These are phyloP conservation scores for Biscogniauxia mediterranea DNA, from an alignment of 2,329 filamentous ascomycete species.

Conservation along the genomic window DNA sequence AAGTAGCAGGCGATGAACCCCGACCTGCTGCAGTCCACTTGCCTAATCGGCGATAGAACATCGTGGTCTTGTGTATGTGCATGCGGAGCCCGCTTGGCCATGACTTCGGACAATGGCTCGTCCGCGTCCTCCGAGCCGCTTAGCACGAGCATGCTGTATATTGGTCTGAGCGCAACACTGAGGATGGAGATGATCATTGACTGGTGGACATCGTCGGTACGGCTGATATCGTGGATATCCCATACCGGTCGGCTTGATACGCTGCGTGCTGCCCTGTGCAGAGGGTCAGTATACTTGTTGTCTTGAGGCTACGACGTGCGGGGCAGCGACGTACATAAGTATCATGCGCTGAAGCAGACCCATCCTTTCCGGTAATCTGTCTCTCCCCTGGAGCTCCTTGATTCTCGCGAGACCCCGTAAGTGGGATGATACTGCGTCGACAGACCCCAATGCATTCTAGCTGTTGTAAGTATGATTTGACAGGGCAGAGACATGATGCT, in stretches of 20 bases:
- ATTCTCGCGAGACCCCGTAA: constrained; percentile 39
- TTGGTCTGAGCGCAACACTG: constrained; percentile 43
- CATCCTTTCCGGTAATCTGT: constrained; percentile 28
- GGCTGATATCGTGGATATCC: constrained; percentile 38
- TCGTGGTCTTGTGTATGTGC: constrained; percentile 17
- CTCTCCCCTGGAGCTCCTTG: constrained; percentile 30
- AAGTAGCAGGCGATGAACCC: constrained; percentile 48
- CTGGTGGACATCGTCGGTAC: constrained; percentile 41
- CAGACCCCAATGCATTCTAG: constrained; percentile 43
- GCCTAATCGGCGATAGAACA: constrained; percentile 17
- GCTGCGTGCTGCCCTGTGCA: constrained; percentile 39
- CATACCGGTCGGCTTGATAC: constrained; percentile 39
- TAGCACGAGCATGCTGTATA: constrained; percentile 30
- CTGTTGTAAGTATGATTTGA: constrained; percentile 11
- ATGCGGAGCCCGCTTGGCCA: constrained; percentile 27
- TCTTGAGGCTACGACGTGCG: background rate
- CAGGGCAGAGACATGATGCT: background rate
- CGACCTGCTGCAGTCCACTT: constrained; percentile 40
- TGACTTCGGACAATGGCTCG: constrained; percentile 28
- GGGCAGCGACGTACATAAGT: constrained; percentile 35
- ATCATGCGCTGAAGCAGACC: constrained; percentile 43
- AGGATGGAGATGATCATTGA: constrained; percentile 45
- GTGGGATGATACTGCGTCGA: constrained; percentile 43
- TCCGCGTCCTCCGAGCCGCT: constrained; percentile 24
- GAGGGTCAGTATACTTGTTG: constrained; percentile 12